These are phyloP conservation scores for Galerina marginata DNA, from an alignment of 768 basidiomycete genomes.

Conservation along the genomic window DNA sequence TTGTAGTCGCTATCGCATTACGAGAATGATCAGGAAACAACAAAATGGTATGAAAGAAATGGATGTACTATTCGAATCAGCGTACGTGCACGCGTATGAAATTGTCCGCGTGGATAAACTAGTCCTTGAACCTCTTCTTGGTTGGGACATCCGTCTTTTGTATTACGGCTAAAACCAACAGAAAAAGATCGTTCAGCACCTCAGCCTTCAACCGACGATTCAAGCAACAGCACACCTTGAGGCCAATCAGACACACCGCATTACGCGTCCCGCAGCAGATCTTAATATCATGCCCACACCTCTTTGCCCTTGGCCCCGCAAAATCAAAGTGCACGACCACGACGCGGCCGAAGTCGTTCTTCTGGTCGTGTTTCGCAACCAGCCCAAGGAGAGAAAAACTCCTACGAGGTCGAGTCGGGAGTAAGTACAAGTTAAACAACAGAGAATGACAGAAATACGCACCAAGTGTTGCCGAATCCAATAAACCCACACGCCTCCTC, in stretches of 20 bases:
- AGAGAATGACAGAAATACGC: slow-evolving; percentile 29
- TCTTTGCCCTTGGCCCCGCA: slow-evolving; percentile 60
- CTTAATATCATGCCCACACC: slow-evolving; percentile 85
- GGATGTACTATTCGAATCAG: slow-evolving; percentile 89
- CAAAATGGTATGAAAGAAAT: neutral
- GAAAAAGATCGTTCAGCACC: neutral
- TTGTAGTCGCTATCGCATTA: slow-evolving; percentile 78
- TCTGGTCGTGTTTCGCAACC: slow-evolving; percentile 64
- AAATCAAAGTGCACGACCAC: slow-evolving; percentile 88
- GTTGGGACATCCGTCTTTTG: slow-evolving; percentile 77
- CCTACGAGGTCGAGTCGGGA: slow-evolving; percentile 95
- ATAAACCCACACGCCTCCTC: slow-evolving; percentile 75
- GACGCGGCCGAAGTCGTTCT: slow-evolving; percentile 58
- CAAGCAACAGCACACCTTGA: slow-evolving; percentile 61
- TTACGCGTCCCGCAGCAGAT: slow-evolving; percentile 79
- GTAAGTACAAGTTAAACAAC: slow-evolving; percentile 33
- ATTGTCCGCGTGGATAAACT: slow-evolving; percentile 78
- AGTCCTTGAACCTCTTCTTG: slow-evolving; percentile 88
- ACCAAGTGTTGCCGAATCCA: slow-evolving; percentile 85
- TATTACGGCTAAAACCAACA: slow-evolving; percentile 90
- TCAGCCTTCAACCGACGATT: neutral
- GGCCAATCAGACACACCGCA: slow-evolving; percentile 85
- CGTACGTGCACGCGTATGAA: slow-evolving; percentile 85
- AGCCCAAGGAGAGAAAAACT: slow-evolving; percentile 88
- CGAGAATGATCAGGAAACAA: neutral